These are phyloP conservation scores for Aspergillus fructus DNA, from an alignment of 2,329 filamentous ascomycete species.

Conservation along the genomic window DNA sequence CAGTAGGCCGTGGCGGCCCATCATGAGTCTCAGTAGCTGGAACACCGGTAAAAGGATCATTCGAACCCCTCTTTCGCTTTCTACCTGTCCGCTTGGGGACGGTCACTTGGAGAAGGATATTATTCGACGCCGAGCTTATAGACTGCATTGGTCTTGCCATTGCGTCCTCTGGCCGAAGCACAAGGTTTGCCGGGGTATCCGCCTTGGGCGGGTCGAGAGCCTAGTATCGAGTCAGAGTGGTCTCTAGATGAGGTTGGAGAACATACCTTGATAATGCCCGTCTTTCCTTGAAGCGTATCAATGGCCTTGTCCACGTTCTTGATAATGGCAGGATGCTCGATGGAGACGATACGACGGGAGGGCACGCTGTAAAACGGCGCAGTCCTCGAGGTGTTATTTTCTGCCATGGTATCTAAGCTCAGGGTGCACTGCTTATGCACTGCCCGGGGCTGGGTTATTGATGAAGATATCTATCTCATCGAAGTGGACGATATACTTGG, in stretches of 20 bases:
- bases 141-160: constrained; percentile 77
- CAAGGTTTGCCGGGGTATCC: constrained; percentile 62
- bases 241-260: not conserved
- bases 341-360: constrained; percentile 53
- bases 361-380: constrained; percentile 55
- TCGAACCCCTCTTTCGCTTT: constrained; percentile 76
- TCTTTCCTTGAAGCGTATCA: constrained; percentile 59
- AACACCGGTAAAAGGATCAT: constrained; percentile 61
- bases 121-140: constrained; percentile 72
- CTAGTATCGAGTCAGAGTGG: constrained; percentile 27
- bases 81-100: constrained; percentile 84
- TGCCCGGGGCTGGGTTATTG: not conserved
- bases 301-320: constrained; percentile 64
- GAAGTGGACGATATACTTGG: no score
- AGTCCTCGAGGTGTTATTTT: constrained; percentile 24
- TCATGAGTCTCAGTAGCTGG: constrained; percentile 25
- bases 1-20: constrained; percentile 20
- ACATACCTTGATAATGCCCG: constrained; percentile 53
- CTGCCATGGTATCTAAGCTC: constrained; percentile 20
- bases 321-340: constrained; percentile 68
- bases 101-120: constrained; percentile 81
- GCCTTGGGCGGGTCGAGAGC: constrained; percentile 46
- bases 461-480: no score
- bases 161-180: constrained; percentile 75
- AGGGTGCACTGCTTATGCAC: not conserved